Base-by-base conservation (phyloP, 352 stramenopile species). In the Peronospora destructor region DNA sequence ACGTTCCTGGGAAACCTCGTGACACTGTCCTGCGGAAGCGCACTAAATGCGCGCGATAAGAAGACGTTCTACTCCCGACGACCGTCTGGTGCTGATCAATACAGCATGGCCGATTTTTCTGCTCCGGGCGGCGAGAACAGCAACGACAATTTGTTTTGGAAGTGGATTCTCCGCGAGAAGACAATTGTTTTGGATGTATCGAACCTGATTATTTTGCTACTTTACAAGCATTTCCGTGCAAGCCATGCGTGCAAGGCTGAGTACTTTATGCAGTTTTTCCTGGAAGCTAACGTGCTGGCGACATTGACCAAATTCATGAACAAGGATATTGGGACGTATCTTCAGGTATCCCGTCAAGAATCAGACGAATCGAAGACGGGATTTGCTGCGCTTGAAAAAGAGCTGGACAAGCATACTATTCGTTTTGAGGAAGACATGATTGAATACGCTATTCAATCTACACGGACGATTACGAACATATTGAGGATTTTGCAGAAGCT, bases 291-390 rank as follows among this genome's bases (percentile, higher is more conserved):
- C 44, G 35, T 89, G 28, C 53, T 89, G 21, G 65, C 62, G 38
- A 87, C 81, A 9, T 26, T 87, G 30, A 91, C 77, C 45, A 91
- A 91, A 52, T 91, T 89, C 50, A 87, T 91, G 76, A 91, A 91
- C 56, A 87, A 88, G 53, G 81, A 91, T 64, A 62, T 88, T 49
- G 61, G 63, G 10, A 87, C 77, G 29, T 91, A 89, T 48, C 59
- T 91, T 21, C 80, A 91, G 48, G 76, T 87, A 34, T 68, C 73
- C 14, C 66, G 73, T 0, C 71, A 84, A 52, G 72, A 84, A 16
- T 43, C 43, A 0, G 70, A 85, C 28, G 72, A 86, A 25, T 19
- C 38, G 0, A 76, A 76, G 16, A 67, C 56, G 7, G 77, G 81
- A 10, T 85, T 89, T 14, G 71, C 73, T 40, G 60, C 61, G 10